phyloP scores from a whole-genome alignment of 2,329 filamentous ascomycete species.

The Calonectria crousiana region DNA sequence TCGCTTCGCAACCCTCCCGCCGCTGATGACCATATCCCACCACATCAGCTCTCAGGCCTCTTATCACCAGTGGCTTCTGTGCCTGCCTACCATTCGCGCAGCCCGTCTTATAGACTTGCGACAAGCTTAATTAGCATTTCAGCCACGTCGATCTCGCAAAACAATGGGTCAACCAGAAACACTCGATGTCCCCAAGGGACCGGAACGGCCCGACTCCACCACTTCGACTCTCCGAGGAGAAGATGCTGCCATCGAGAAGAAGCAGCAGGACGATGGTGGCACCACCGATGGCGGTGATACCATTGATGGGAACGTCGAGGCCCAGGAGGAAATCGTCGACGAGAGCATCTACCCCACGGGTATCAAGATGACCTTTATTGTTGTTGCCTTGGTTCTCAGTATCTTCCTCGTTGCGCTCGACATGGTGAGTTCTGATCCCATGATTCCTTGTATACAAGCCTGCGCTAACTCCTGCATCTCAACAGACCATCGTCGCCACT shows the following conservation, averaged over 20 bases:
- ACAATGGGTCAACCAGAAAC: constrained; percentile 17
- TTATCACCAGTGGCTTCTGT: constrained; percentile 14
- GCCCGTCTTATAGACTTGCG: not conserved
- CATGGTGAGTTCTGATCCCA: constrained; percentile 48
- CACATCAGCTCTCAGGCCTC: constrained; percentile 21
- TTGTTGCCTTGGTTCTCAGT: constrained; percentile 59
- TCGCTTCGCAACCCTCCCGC: constrained; percentile 21
- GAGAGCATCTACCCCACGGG: constrained; percentile 56
- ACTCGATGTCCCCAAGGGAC: constrained; percentile 39
- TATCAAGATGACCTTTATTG: constrained; percentile 55
- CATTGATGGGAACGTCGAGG: constrained; percentile 27
- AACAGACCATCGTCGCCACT: constrained; percentile 67
- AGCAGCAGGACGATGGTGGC: constrained; percentile 35
- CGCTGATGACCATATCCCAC: constrained; percentile 18
- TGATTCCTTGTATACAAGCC: not conserved
- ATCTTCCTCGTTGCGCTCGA: constrained; percentile 65
- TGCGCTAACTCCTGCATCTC: constrained; percentile 12
- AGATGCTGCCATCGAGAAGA: constrained; percentile 42
- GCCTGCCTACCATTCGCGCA: not conserved
- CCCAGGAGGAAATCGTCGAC: constrained; percentile 30
- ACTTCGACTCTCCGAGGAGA: constrained; percentile 47
- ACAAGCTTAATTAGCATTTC: constrained; percentile 32
- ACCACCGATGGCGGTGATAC: constrained; percentile 36
- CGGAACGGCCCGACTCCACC: constrained; percentile 43
- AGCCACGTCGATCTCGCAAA: constrained; percentile 5